Evolutionary conservation across 768 basidiomycete species (phyloP).

Genomic region (Hirschioporus abietinus): DNA sequence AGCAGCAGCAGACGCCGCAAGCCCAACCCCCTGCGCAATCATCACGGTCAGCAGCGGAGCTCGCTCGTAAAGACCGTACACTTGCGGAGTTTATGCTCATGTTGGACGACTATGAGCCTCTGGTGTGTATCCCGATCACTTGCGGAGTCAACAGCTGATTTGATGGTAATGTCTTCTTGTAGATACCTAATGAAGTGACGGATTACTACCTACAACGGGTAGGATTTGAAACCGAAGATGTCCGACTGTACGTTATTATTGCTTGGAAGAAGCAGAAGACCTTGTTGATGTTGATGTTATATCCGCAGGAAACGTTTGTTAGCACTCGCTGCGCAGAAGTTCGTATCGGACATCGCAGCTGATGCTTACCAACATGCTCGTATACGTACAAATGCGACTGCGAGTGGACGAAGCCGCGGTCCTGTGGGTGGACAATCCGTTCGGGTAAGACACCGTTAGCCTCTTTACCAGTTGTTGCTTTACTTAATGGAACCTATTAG

Average conservation of each 20-base stretch:
- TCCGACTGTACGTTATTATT: constrained; percentile 63
- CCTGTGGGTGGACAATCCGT: constrained; percentile 37
- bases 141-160: not conserved
- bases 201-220: constrained; percentile 95
- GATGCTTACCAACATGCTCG: constrained; percentile 98
- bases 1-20: not conserved
- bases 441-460: constrained; percentile 3
- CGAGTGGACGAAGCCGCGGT: constrained; percentile 64
- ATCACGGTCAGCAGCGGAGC: constrained; percentile 63
- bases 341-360: constrained; percentile 92
- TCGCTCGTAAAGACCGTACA: constrained; percentile 83
- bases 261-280: not conserved
- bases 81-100: constrained; percentile 91
- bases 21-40: not conserved
- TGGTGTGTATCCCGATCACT: constrained; percentile 47
- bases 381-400: constrained; percentile 77
- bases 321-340: constrained; percentile 95
- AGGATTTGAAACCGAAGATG: constrained; percentile 93
- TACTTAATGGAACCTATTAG: constrained; percentile 29
- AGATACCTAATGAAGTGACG: constrained; percentile 98
- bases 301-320: constrained; percentile 79
- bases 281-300: not conserved
- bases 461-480: not conserved
- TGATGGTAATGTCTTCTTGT: constrained; percentile 6
- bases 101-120: constrained; percentile 94